Evolutionary conservation across 306 rosid species (phyloP), one percentile per base, ranked within the genome.

Genomic region (Urtica urens): DNA sequence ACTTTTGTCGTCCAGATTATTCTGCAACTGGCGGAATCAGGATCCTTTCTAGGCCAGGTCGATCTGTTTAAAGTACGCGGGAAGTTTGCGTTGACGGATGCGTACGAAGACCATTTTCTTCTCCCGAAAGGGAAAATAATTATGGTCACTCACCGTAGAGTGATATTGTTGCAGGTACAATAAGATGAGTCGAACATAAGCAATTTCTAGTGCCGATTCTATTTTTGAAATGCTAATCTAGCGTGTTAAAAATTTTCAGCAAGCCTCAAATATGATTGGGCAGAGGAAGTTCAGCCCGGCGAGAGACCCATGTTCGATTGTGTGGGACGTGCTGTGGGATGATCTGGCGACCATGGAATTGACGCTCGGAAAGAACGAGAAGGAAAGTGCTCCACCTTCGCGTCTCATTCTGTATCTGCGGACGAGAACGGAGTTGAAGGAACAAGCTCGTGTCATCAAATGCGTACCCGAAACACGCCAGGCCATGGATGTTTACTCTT

Each of bases 41-140:
- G 95, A 49, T 90, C 95, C 34, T 90, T 90, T 79, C 82, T 90
- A 42, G 75, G 81, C 65, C 99, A 90, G 73, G 99, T 90, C 67
- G 94, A 90, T 79, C 81, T 90, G 29, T 90, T 90, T 69, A 90
- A 81, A 75, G 95, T 90, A 40, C 99, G 99, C 10, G 99, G 99
- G 26, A 90, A 90, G 73, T 90, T 90, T 54, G 99, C 99, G 14
- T 65, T 90, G 63, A 72, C 99, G 29, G 99, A 90, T 81, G 92
- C 99, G 44, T 90, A 90, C 55, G 99, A 90, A 77, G 87, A 90
- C 76, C 99, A 90, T 62, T 90, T 81, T 69, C 58, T 85, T 72
- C 79, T 90, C 48, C 95, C 81, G 2, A 81, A 90, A 65, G 95
- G 87, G 68, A 81, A 69, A 72, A 72, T 90, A 52, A 76, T 79